Conservation (phyloP, 768 basidiomycete genomes). For the Termitomyces eurrhizus region DNA sequence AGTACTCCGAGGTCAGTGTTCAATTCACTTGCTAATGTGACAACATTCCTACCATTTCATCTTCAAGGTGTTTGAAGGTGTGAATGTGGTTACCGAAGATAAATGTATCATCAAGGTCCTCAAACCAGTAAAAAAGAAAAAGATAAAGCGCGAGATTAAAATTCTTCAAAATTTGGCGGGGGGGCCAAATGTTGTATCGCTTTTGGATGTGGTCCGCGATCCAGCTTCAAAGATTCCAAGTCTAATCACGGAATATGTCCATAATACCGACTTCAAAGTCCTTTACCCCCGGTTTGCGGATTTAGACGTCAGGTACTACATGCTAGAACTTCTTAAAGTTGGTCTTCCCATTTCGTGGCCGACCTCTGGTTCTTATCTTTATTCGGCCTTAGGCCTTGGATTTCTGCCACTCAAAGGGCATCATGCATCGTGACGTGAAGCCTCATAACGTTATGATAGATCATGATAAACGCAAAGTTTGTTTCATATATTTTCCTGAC, state of each 20-base stretch:
- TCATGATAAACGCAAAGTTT: conserved; percentile 90
- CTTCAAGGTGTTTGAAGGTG: conserved; percentile 83
- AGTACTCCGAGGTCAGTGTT: conserved; percentile 81
- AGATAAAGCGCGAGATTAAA: conserved; percentile 99
- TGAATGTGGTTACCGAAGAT: conserved; percentile 86
- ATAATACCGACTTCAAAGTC: conserved; percentile 97
- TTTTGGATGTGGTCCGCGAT: conserved; percentile 95
- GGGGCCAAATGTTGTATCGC: conserved; percentile 90
- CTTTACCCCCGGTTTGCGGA: conserved; percentile 95
- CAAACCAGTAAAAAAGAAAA: conserved; percentile 99
- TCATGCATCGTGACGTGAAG: conserved; percentile 98
- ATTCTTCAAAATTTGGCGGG: conserved; percentile 95
- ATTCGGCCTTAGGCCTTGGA: conserved; percentile 69
- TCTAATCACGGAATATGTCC: conserved; percentile 95
- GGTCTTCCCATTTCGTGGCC: conserved; percentile 9
- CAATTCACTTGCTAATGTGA: conserved; percentile 4
- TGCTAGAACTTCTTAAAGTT: conserved; percentile 93
- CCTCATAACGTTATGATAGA: conserved; percentile 99
- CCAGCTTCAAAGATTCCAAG: conserved; percentile 96
- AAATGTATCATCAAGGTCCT: conserved; percentile 99
- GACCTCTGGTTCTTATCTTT: conserved; percentile 8
- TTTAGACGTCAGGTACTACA: conserved; percentile 94
- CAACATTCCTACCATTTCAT: conserved; percentile 12
- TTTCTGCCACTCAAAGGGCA: conserved; percentile 97
- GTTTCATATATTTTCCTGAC: conserved; percentile 13